Evolutionary conservation across 306 rosid genomes (phyloP).

Genomic region (Cucumis hystrix): DNA sequence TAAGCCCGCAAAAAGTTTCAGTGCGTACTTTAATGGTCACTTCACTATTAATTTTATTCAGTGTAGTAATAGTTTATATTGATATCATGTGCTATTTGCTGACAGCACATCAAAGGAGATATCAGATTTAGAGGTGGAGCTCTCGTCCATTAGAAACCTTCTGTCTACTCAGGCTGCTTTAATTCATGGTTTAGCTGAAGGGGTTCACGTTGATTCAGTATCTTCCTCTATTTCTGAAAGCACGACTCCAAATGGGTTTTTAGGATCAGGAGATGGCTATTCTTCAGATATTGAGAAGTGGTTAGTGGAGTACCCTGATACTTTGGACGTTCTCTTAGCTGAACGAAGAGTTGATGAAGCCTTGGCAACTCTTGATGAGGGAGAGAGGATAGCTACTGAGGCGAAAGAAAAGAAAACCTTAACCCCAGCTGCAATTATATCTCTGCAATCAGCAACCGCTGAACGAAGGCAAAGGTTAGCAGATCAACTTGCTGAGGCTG

Average conservation of each 20-base stretch:
- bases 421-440: slow-evolving; percentile 34
- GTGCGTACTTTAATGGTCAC: background rate
- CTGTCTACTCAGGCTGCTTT: slow-evolving; percentile 91
- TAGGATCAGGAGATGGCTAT: slow-evolving; percentile 40
- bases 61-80: background rate
- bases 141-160: slow-evolving; percentile 88
- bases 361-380: slow-evolving; percentile 77
- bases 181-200: slow-evolving; percentile 93
- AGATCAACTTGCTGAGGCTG: slow-evolving; percentile 98
- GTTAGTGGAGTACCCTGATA: slow-evolving; percentile 91
- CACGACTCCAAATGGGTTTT: slow-evolving; percentile 23
- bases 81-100: slow-evolving; percentile 20
- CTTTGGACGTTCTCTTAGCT: slow-evolving; percentile 82
- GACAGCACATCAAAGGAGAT: slow-evolving; percentile 93
- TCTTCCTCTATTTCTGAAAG: slow-evolving; percentile 43
- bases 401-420: slow-evolving; percentile 53
- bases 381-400: slow-evolving; percentile 66
- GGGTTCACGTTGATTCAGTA: slow-evolving; percentile 52
- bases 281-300: slow-evolving; percentile 73
- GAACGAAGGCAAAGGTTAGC: slow-evolving; percentile 74
- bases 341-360: slow-evolving; percentile 94
- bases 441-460: slow-evolving; percentile 55
- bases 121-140: slow-evolving; percentile 94
- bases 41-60: background rate
- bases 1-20: background rate